phyloP scores from a whole-genome alignment of 345 rosid genomes.

The Populus tremula region DNA sequence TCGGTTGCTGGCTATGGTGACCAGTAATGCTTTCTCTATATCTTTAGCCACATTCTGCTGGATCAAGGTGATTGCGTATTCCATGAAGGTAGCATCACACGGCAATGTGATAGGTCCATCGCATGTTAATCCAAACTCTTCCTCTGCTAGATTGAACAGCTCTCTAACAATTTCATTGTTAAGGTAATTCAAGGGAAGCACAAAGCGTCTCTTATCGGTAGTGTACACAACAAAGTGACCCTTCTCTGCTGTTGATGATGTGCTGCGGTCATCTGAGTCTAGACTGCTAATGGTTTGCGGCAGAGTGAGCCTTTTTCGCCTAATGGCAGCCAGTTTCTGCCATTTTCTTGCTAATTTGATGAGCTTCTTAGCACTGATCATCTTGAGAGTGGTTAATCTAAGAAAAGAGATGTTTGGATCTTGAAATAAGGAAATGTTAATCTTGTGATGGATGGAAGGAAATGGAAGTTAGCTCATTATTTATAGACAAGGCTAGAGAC shows the following conservation, averaged over 20 bases:
- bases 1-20: neutral
- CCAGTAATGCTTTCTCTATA: constrained; percentile 4
- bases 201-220: constrained; percentile 6
- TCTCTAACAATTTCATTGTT: constrained; percentile 12
- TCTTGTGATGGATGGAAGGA: neutral
- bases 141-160: constrained; percentile 12
- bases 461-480: neutral
- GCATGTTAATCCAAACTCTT: constrained; percentile 18
- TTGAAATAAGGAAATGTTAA: neutral
- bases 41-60: constrained; percentile 1
- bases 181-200: constrained; percentile 12
- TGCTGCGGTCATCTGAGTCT: neutral
- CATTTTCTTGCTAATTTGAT: constrained; percentile 7
- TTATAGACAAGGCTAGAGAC: neutral
- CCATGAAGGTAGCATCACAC: constrained; percentile 16
- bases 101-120: constrained; percentile 17
- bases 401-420: neutral
- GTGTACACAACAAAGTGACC: constrained; percentile 21
- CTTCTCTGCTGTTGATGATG: neutral
- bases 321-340: neutral
- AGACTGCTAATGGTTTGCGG: neutral
- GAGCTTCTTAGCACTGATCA: constrained; percentile 7
- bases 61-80: constrained; percentile 7
- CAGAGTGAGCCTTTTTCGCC: neutral
- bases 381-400: neutral